A percentile compares a stretch with the other conserved stretches of the same genome.
Evolutionary conservation across 148 eudicot species (phyloP).

Genomic region (Rhododendron henanense): DNA sequence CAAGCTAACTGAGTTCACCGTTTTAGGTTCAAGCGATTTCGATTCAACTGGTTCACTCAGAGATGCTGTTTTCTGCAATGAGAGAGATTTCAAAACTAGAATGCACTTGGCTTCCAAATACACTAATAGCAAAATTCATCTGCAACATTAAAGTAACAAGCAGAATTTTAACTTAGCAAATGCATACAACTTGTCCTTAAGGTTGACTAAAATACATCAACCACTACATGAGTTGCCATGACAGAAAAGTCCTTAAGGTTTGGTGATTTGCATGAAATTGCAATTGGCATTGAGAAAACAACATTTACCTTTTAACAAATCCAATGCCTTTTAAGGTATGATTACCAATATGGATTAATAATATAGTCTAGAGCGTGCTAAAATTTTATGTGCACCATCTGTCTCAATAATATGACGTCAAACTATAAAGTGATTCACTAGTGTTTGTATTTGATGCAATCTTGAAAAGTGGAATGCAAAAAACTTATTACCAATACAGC

Average conservation of each 20-base stretch:
- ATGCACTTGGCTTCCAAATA: constrained; percentile 6
- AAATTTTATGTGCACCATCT: neutral
- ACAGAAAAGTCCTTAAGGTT: neutral
- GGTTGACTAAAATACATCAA: neutral
- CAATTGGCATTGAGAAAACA: neutral
- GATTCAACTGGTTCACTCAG: constrained; percentile 17
- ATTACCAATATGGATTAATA: neutral
- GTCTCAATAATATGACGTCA: neutral
- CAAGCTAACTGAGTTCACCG: constrained; percentile 37
- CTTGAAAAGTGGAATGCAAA: neutral
- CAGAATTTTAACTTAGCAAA: neutral
- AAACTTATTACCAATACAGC: neutral
- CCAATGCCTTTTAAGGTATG: neutral
- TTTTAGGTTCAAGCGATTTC: constrained; percentile 22
- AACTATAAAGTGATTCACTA: neutral
- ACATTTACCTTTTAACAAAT: neutral
- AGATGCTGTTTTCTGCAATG: constrained; percentile 29
- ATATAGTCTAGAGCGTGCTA: neutral
- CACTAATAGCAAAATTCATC: neutral
- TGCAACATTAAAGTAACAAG: neutral
- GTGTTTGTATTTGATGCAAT: neutral
- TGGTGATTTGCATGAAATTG: neutral
- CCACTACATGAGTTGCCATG: neutral
- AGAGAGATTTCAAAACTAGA: constrained; percentile 6
- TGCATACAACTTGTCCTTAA: neutral